These are phyloP conservation scores for Chamaenerion angustifolium DNA, from an alignment of 345 rosid genomes.

Conservation along the genomic window DNA sequence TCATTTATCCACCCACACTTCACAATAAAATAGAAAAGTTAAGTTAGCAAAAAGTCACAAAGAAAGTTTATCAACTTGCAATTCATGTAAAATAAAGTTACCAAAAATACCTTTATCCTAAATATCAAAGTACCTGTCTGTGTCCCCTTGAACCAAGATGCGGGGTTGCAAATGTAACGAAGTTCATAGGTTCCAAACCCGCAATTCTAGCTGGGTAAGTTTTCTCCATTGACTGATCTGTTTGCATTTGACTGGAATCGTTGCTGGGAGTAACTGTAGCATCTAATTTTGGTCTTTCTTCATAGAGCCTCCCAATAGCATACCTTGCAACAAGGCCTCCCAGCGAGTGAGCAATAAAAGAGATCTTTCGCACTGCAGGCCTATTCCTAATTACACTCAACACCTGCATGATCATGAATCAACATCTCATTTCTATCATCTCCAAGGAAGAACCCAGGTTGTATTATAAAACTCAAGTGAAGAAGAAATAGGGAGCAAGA, in stretches of 20 bases:
- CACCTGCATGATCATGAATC: conserved; percentile 33
- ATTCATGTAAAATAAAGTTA: too few species aligned
- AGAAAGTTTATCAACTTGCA: too few species aligned
- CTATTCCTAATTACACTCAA: conserved; percentile 44
- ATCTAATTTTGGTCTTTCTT: conserved; percentile 14
- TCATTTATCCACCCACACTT: too few species aligned
- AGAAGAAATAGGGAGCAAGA: conserved; percentile 2
- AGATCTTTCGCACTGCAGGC: conserved; percentile 57
- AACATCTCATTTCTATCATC: conserved; percentile 2
- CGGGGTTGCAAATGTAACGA: conserved; percentile 87
- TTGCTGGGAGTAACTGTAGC: conserved; percentile 5
- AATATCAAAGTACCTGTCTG: conserved; percentile 40
- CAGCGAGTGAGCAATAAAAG: conserved; percentile 89
- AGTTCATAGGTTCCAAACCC: conserved; percentile 86
- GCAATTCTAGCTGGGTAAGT: conserved; percentile 47
- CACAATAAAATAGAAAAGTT: too few species aligned
- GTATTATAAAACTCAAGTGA: conserved; percentile 2
- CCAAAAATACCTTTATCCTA: too few species aligned
- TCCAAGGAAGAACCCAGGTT: too few species aligned
- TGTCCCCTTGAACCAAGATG: conserved; percentile 95
- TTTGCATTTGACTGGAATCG: conserved; percentile 9
- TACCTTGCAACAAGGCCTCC: conserved; percentile 96
- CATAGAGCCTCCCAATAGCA: conserved; percentile 75
- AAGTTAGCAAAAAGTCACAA: too few species aligned
- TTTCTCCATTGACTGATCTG: conserved; percentile 16